A percentile compares a stretch with the other conserved stretches of the same genome.
phyloP scores from a whole-genome alignment of 2,329 filamentous ascomycete species.

The Monilinia vaccinii-corymbosi region DNA sequence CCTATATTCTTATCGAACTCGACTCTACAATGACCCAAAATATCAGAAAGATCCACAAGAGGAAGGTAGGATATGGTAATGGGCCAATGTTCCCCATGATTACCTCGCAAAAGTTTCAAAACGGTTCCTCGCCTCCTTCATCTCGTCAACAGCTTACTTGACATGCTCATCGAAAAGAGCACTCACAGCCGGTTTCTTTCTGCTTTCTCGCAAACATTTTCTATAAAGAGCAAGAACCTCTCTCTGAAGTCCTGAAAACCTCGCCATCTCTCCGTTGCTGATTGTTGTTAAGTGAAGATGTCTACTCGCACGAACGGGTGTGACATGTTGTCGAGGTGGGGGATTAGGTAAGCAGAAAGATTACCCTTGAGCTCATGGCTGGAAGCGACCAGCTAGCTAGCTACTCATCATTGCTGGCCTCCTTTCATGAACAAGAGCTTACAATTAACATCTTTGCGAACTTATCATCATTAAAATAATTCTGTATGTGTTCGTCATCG shows the following conservation, averaged over 20 bases:
- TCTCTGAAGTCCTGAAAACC: slow-evolving; percentile 79
- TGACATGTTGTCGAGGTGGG: neutral
- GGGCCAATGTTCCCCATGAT: slow-evolving; percentile 32
- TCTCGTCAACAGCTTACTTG: neutral
- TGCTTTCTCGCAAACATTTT: slow-evolving; percentile 70
- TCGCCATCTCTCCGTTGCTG: slow-evolving; percentile 23
- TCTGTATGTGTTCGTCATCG: too few relatives aligned
- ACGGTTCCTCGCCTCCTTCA: slow-evolving; percentile 46
- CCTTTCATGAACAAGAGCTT: too few relatives aligned
- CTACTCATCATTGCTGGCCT: too few relatives aligned
- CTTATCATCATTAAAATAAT: too few relatives aligned
- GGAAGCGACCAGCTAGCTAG: too few relatives aligned
- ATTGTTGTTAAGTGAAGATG: neutral
- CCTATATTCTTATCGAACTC: slow-evolving; percentile 63
- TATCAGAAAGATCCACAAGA: neutral
- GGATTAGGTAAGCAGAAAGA: neutral
- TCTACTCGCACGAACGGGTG: neutral
- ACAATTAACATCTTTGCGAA: too few relatives aligned
- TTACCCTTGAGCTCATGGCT: too few relatives aligned
- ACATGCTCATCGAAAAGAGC: neutral
- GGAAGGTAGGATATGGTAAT: neutral
- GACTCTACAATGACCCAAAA: slow-evolving; percentile 36
- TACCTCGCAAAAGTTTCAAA: slow-evolving; percentile 59
- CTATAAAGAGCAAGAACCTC: slow-evolving; percentile 84
- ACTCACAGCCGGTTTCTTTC: slow-evolving; percentile 67